phyloP scores from a whole-genome alignment of 2,329 filamentous ascomycete species.

The Phaeosphaeria sp. region DNA sequence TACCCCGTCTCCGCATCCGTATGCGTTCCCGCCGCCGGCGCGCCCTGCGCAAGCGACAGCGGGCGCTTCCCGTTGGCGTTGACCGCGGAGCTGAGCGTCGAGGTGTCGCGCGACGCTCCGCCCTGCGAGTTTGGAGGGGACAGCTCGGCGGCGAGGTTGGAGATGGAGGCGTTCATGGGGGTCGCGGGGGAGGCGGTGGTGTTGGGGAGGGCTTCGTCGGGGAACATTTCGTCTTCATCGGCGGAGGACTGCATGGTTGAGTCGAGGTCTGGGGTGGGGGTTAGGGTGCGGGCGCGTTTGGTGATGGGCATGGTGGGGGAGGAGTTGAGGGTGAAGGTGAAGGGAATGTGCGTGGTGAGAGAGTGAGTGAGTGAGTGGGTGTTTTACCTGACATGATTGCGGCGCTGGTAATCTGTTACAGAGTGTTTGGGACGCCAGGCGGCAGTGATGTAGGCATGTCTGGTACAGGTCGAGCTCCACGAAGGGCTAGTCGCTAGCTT shows the following conservation, averaged over 20 bases:
- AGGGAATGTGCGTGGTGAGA: neutral
- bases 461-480: neutral
- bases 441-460: constrained; percentile 5
- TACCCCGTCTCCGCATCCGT: constrained; percentile 43
- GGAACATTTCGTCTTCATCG: constrained; percentile 52
- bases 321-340: neutral
- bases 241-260: constrained; percentile 61
- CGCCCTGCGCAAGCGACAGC: constrained; percentile 23
- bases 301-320: constrained; percentile 11
- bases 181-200: constrained; percentile 52
- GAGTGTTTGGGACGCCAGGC: constrained; percentile 10
- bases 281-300: constrained; percentile 18
- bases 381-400: constrained; percentile 20
- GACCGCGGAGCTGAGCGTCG: constrained; percentile 30
- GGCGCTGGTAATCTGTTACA: no score
- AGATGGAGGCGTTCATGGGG: constrained; percentile 45
- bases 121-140: constrained; percentile 63
- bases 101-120: constrained; percentile 28
- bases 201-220: constrained; percentile 48
- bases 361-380: no score
- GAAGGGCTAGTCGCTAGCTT: constrained; percentile 1
- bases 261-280: constrained; percentile 55
- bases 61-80: constrained; percentile 50
- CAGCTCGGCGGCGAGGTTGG: constrained; percentile 50
- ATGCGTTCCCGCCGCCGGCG: constrained; percentile 15